Evolutionary conservation across 2,329 filamentous ascomycete genomes (phyloP).

Genomic region (Dactylella cylindrospora): DNA sequence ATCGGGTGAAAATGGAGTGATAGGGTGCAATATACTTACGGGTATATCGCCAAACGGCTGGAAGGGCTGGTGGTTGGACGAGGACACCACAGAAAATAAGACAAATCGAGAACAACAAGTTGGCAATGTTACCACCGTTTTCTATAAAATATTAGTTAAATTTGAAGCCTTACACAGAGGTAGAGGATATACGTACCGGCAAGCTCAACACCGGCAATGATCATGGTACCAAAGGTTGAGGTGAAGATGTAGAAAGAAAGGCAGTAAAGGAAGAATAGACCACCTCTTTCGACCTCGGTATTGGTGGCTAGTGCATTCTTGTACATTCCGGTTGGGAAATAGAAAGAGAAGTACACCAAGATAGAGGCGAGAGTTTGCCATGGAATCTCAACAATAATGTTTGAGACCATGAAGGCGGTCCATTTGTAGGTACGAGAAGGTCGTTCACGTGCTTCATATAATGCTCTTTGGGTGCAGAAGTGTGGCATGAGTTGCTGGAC

Average conservation of each 20-base stretch:
- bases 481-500: conserved; percentile 82
- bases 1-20: neutral
- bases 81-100: conserved; percentile 53
- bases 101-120: conserved; percentile 45
- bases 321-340: conserved; percentile 80
- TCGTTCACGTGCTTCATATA: conserved; percentile 87
- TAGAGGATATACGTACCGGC: conserved; percentile 60
- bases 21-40: conserved; percentile 5
- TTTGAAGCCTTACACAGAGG: neutral
- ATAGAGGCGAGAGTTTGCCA: conserved; percentile 80
- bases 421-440: conserved; percentile 82
- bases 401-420: conserved; percentile 80
- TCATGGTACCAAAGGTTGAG: conserved; percentile 75
- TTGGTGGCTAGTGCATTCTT: conserved; percentile 66
- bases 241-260: conserved; percentile 76
- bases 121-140: conserved; percentile 74
- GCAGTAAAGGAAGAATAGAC: conserved; percentile 75
- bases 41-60: conserved; percentile 76
- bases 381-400: conserved; percentile 80
- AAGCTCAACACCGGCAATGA: conserved; percentile 73
- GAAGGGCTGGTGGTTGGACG: conserved; percentile 59
- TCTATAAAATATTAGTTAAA: conserved; percentile 50
- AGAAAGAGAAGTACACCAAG: conserved; percentile 79
- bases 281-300: conserved; percentile 68
- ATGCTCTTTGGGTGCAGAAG: conserved; percentile 74